Conservation (phyloP, 139 green algal genomes). For the Chlorella sp. region DNA sequence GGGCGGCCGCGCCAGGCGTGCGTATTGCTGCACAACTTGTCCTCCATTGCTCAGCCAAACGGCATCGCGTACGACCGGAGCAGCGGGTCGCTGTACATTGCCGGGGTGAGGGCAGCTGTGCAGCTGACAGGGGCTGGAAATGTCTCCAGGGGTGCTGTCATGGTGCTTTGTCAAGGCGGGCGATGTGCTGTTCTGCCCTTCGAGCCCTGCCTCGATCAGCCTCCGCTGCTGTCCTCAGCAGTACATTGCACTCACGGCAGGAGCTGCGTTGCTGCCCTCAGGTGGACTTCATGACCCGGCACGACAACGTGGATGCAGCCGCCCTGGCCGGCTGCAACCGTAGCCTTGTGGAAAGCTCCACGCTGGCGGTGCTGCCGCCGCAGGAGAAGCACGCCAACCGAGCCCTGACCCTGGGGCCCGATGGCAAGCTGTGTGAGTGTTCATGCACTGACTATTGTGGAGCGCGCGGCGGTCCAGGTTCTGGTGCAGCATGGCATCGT, state of each 20-base stretch:
- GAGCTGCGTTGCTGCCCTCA: too few relatives aligned
- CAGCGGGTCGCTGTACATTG: not conserved
- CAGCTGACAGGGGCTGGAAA: too few relatives aligned
- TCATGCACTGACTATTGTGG: not conserved
- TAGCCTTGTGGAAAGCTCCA: not conserved
- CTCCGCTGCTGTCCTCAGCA: too few relatives aligned
- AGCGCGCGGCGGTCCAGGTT: too few relatives aligned
- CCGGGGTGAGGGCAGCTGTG: too few relatives aligned
- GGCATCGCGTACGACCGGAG: not conserved
- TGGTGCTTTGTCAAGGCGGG: too few relatives aligned
- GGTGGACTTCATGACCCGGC: not conserved
- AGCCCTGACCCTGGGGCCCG: not conserved
- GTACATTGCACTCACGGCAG: too few relatives aligned
- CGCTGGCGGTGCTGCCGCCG: not conserved
- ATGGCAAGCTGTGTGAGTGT: not conserved
- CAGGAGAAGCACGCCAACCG: not conserved
- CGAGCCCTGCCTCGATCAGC: too few relatives aligned
- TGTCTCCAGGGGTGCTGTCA: too few relatives aligned
- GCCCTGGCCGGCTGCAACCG: not conserved
- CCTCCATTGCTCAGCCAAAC: not conserved
- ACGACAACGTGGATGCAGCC: slow-evolving; percentile 1
- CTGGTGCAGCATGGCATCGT: too few relatives aligned
- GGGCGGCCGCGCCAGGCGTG: not conserved
- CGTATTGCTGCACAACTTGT: not conserved
- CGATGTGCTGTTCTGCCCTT: too few relatives aligned